Evolutionary conservation across 1,139 yeast species (phyloP).

Genomic region (Protomyces arabidopsidicola): DNA sequence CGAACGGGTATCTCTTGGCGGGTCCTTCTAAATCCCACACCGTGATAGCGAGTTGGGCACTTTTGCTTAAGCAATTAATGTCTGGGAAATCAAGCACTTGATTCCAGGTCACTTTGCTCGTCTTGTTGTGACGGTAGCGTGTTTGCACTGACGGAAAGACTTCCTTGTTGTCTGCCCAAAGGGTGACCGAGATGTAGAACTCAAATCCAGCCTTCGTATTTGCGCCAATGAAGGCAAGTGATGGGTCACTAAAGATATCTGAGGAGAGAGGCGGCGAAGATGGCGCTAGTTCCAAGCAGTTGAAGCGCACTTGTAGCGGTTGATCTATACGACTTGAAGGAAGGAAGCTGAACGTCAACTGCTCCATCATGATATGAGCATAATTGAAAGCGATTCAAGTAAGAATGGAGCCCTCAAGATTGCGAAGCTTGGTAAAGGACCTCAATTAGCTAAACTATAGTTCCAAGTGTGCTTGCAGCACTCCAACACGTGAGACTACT

Average conservation of each 20-base stretch:
- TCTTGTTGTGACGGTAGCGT: slow-evolving; percentile 56
- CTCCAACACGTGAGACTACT: no score
- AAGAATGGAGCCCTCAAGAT: no score
- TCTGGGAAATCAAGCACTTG: slow-evolving; percentile 70
- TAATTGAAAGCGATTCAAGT: not conserved
- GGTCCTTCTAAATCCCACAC: slow-evolving; percentile 61
- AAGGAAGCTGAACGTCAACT: slow-evolving; percentile 11
- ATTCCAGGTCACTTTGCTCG: slow-evolving; percentile 44
- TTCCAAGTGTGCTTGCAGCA: no score
- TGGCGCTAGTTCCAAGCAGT: slow-evolving; percentile 11
- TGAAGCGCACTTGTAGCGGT: slow-evolving; percentile 9
- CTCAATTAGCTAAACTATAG: no score
- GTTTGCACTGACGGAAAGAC: slow-evolving; percentile 66
- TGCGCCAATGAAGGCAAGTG: slow-evolving; percentile 16
- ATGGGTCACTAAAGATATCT: slow-evolving; percentile 14
- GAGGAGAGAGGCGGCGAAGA: slow-evolving; percentile 4
- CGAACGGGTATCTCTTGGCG: slow-evolving; percentile 50
- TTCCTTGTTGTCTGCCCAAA: slow-evolving; percentile 58
- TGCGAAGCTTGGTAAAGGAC: no score
- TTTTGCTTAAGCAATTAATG: slow-evolving; percentile 59
- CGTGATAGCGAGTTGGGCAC: slow-evolving; percentile 57
- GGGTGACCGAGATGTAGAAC: slow-evolving; percentile 56
- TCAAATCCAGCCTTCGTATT: slow-evolving; percentile 40
- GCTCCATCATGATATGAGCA: slow-evolving; percentile 3
- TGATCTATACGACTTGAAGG: slow-evolving; percentile 10